Evolutionary conservation across 495 filamentous ascomycete species (phyloP).

Genomic region (Hypoxylon rickii): DNA sequence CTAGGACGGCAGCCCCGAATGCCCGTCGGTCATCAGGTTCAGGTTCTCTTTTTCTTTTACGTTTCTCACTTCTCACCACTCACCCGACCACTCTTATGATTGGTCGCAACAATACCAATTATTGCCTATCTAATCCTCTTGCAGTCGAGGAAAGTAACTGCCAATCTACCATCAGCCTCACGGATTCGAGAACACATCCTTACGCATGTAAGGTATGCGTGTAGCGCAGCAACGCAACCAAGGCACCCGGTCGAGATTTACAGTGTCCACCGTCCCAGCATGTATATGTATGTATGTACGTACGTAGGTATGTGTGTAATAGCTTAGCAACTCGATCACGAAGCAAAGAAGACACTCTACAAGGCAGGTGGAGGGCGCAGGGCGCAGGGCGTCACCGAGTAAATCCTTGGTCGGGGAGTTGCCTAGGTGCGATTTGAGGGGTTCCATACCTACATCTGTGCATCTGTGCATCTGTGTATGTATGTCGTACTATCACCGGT

Average conservation of each 20-base stretch:
- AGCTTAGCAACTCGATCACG: background rate
- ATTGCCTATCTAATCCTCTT: constrained; percentile 8
- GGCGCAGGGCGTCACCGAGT: background rate
- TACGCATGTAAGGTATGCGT: no score
- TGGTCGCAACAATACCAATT: constrained; percentile 23
- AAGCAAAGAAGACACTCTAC: constrained; percentile 8
- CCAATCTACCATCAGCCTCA: constrained; percentile 27
- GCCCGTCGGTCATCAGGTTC: constrained; percentile 12
- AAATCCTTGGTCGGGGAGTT: constrained; percentile 20
- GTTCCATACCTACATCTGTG: background rate
- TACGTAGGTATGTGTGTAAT: no score
- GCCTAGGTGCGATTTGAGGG: constrained; percentile 13
- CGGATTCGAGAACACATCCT: constrained; percentile 1
- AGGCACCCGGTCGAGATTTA: no score
- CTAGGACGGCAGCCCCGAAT: constrained; percentile 30
- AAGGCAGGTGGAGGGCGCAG: constrained; percentile 21
- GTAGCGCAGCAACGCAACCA: no score
- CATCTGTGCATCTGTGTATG: background rate
- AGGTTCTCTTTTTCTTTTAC: constrained; percentile 2
- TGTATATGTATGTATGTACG: no score
- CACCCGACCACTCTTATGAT: no score
- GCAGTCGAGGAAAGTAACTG: background rate
- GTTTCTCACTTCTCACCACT: background rate
- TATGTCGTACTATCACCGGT: background rate
- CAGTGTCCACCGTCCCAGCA: no score